Percentiles rank a stretch among this genome's conserved stretches.
Evolutionary conservation across 805 yeast genomes (phyloP).

Genomic region (Myxozyma neglecta): DNA sequence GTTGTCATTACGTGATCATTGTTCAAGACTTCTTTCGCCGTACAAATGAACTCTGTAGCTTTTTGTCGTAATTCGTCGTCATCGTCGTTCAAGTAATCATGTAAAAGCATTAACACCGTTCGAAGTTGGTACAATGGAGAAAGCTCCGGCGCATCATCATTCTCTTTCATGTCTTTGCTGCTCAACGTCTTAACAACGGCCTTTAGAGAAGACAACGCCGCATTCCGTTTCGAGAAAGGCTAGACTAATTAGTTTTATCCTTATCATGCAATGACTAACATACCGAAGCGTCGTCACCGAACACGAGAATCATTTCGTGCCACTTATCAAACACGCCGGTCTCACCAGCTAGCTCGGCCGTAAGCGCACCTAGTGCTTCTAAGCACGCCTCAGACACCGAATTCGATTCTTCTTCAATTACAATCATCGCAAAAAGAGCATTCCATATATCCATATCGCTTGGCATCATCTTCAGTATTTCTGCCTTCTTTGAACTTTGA

Average conservation of each 20-base stretch:
- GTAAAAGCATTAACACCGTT: constrained; percentile 33
- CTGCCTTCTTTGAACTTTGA: not conserved
- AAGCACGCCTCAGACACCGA: constrained; percentile 48
- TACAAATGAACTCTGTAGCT: constrained; percentile 48
- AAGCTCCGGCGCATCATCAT: constrained; percentile 7
- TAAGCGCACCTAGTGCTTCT: constrained; percentile 53
- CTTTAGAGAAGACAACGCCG: constrained; percentile 46
- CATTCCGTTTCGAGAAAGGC: constrained; percentile 43
- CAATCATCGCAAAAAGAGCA: constrained; percentile 39
- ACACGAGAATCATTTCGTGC: constrained; percentile 37
- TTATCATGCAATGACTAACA: not conserved
- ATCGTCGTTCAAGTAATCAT: constrained; percentile 58
- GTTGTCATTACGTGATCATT: not conserved
- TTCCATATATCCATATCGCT: constrained; percentile 28
- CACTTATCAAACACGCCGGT: constrained; percentile 34
- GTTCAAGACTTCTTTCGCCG: not conserved
- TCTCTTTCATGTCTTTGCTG: not conserved
- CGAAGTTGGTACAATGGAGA: constrained; percentile 8
- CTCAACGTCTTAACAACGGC: not conserved
- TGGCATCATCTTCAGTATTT: constrained; percentile 6
- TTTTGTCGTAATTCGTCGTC: constrained; percentile 57
- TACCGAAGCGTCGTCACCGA: constrained; percentile 44
- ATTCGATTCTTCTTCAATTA: constrained; percentile 46
- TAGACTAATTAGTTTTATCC: not conserved
- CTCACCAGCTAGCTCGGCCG: constrained; percentile 35